phyloP scores from a whole-genome alignment of 176 grass and related monocot species.

The Typha latifolia region DNA sequence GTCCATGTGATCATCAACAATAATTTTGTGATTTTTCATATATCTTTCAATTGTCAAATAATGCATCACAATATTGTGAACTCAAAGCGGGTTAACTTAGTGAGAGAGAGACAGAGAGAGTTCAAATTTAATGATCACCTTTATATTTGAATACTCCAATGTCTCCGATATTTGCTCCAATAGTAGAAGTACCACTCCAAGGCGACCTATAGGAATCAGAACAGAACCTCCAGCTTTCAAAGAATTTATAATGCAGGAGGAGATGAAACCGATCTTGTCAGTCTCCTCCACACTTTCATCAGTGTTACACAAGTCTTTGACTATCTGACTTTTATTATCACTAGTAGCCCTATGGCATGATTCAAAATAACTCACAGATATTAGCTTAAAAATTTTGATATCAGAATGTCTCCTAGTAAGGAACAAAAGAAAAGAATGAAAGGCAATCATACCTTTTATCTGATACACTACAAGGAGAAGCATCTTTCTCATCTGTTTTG shows the following conservation, averaged over 20 bases:
- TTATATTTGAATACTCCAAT: constrained; percentile 37
- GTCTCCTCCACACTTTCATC: constrained; percentile 73
- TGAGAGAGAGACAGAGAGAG: background rate
- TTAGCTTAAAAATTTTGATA: background rate
- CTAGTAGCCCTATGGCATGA: constrained; percentile 20
- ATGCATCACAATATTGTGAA: too few species aligned
- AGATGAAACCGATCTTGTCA: constrained; percentile 72
- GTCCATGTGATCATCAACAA: too few species aligned
- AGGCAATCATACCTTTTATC: constrained; percentile 24
- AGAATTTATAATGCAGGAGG: constrained; percentile 63
- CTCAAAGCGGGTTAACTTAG: background rate
- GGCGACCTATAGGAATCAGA: constrained; percentile 54
- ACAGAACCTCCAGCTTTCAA: constrained; percentile 71
- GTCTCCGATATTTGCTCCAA: constrained; percentile 58
- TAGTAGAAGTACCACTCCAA: constrained; percentile 50
- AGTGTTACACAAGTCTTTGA: constrained; percentile 26
- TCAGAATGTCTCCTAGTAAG: background rate
- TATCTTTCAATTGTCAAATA: too few species aligned
- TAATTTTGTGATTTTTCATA: too few species aligned
- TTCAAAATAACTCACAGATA: background rate
- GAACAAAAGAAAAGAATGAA: constrained; percentile 8
- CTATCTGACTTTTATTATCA: constrained; percentile 31
- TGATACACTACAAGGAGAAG: constrained; percentile 14
- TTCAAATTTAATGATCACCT: constrained; percentile 25
- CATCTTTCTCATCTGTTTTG: constrained; percentile 19